Base-by-base conservation (phyloP, 805 yeast genomes). In the Suhomyces emberorum region DNA sequence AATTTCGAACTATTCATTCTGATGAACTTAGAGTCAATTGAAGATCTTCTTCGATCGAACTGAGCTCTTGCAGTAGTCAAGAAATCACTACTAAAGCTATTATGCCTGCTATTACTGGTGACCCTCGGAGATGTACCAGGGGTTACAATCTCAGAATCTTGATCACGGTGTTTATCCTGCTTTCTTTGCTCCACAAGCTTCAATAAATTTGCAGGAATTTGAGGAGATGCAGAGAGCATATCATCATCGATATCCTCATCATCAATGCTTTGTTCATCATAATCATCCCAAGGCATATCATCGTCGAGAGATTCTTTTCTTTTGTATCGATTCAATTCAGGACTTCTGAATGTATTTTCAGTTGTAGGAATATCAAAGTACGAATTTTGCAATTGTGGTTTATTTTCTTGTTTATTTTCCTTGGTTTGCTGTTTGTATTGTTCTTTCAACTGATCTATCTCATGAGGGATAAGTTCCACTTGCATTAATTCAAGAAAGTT, bases 401-500 rank as follows among this genome's bases (percentile, higher is more conserved):
- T 22, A 4, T 15, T 22, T 11, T 32, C 34, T 10, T 20, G 21
- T 16, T 32, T 23, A 3, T 28, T 16, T 7, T 21, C 9, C 4
- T 24, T 28, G 28, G 28, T 23, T 12, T 14, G 29, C 6, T 16
- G 29, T 36, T 46, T 49, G n/a, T 42, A 17, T 27, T 49, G 52
- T 15, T 49, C 47, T 32, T 49, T 49, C 32, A 57, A 38, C 38
- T 57, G 62, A 32, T 62, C 68, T 3, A 55, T 44, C 43, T 70
- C 70, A 41, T 51, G 51, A 2, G 80, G 69, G 0, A 70, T 52
- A 40, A 78, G 58, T 39, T 74, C 77, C 4, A 81, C 55, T 34
- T 79, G 76, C 3, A 87, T 67, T 41, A 88, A 58, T 52, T 91
- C 98, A 30, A 91, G 61, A 48, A 84, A 88, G 3, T 81, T 81